Evolutionary conservation across 1,284 basidiomycete species (phyloP).

Genomic region (Cerrena zonata): DNA sequence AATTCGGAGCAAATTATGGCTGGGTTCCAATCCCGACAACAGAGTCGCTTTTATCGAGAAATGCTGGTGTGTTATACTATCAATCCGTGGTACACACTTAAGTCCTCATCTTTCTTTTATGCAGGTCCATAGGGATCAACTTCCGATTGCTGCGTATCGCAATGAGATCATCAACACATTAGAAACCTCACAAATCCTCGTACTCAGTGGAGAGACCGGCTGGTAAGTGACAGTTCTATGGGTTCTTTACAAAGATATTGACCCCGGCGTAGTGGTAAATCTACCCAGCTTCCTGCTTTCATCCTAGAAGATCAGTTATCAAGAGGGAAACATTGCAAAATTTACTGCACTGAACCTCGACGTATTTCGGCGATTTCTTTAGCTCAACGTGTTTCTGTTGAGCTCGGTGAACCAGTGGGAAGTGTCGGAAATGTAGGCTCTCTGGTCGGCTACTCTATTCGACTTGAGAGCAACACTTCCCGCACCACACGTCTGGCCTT

Average conservation of each 20-base stretch:
- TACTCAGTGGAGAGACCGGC: slow-evolving; percentile 95
- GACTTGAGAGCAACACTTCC: slow-evolving; percentile 85
- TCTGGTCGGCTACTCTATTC: slow-evolving; percentile 91
- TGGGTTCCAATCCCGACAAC: slow-evolving; percentile 57
- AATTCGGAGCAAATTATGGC: slow-evolving; percentile 49
- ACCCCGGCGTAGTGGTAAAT: slow-evolving; percentile 72
- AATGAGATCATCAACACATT: slow-evolving; percentile 70
- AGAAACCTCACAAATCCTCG: slow-evolving; percentile 79
- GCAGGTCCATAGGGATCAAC: slow-evolving; percentile 62
- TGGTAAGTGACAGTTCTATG: slow-evolving; percentile 50
- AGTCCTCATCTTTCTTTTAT: slow-evolving; percentile 1
- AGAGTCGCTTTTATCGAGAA: slow-evolving; percentile 68
- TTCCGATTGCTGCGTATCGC: slow-evolving; percentile 88
- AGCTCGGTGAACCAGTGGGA: slow-evolving; percentile 83
- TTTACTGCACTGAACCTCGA: slow-evolving; percentile 93
- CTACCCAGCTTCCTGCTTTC: slow-evolving; percentile 93
- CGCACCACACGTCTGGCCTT: slow-evolving; percentile 78
- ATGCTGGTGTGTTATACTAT: slow-evolving; percentile 84
- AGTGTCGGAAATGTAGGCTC: slow-evolving; percentile 78
- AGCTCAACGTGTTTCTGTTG: slow-evolving; percentile 90
- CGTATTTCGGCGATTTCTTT: slow-evolving; percentile 96
- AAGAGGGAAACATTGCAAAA: slow-evolving; percentile 80
- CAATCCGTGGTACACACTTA: too few species aligned
- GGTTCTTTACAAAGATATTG: slow-evolving; percentile 3
- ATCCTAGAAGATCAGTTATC: slow-evolving; percentile 88